Evolutionary conservation across 2,329 filamentous ascomycete species (phyloP), one percentile per base, ranked within the genome.

Genomic region (Pestalotiopsis sp.): DNA sequence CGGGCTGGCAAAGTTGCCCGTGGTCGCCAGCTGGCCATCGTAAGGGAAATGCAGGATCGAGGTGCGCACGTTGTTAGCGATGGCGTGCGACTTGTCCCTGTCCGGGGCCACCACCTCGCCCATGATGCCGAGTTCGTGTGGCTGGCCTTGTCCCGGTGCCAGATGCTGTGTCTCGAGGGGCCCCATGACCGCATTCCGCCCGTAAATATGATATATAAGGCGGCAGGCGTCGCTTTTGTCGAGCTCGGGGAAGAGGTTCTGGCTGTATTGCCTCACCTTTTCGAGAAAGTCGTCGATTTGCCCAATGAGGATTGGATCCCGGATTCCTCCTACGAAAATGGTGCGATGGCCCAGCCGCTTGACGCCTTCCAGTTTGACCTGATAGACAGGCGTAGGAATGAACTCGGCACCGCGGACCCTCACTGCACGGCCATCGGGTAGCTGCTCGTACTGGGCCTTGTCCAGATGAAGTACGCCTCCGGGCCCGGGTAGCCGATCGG

Each of bases 331-430:
- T 67, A 83, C 76, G 62, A 79, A 81, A 25, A 78, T 78, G 1
- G 76, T 75, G 11, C 81, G 76, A 67, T 80, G 81, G 14, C 81
- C 81, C 4, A 74, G 69, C 1, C 76, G 64, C 7, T 73, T 74
- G 3, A 79, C 81, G 5, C 74, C 81, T 72, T 84, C 81, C 1
- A 83, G 71, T 66, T 84, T 84, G 23, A 83, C 70, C 4, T 77
- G 77, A 70, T 84, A 83, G 27, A 64, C 36, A 23, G 72, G 72
- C 55, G 57, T 64, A 20, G 65, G 73, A 65, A 67, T 61, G 63
- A 80, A 80, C 4, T 67, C 68, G 1, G 77, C 75, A 3, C 79
- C 79, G 11, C 72, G 62, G 5, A 80, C 77, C 20, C 79, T 74
- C 1, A 78, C 76, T 0, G 77, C 79, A 5, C 73, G 70, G 1